A percentile compares a stretch with the other conserved stretches of the same genome.
Evolutionary conservation across 805 yeast species (phyloP).

Genomic region (Saturnispora saitoi): DNA sequence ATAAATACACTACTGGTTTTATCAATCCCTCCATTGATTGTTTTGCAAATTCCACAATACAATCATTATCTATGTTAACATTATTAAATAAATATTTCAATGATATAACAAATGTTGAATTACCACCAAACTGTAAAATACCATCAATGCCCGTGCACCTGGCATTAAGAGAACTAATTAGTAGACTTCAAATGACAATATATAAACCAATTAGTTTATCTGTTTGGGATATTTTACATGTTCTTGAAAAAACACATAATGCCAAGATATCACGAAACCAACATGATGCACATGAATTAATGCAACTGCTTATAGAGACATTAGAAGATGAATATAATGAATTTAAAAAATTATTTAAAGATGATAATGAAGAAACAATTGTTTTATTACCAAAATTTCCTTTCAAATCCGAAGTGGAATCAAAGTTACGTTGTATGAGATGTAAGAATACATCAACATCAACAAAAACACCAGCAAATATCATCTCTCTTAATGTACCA

Average conservation of each 20-base stretch:
- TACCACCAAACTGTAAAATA: constrained; percentile 8
- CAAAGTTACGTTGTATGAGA: constrained; percentile 58
- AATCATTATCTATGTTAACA: constrained; percentile 62
- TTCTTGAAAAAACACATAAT: constrained; percentile 62
- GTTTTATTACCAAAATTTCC: constrained; percentile 55
- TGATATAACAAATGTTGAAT: constrained; percentile 12
- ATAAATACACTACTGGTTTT: constrained; percentile 72
- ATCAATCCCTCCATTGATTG: constrained; percentile 81
- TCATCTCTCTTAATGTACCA: constrained; percentile 72
- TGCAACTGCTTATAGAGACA: constrained; percentile 73
- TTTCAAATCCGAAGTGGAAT: constrained; percentile 56
- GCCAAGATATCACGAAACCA: constrained; percentile 73
- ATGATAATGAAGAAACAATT: constrained; percentile 33
- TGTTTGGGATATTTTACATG: constrained; percentile 72
- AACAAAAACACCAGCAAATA: constrained; percentile 51
- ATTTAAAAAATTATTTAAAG: constrained; percentile 13
- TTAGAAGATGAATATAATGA: constrained; percentile 51
- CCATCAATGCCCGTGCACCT: constrained; percentile 47
- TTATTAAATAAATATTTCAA: constrained; percentile 50
- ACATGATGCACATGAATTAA: constrained; percentile 92
- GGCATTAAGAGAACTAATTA: constrained; percentile 43
- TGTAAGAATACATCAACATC: constrained; percentile 60
- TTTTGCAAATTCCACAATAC: constrained; percentile 84
- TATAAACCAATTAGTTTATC: constrained; percentile 46
- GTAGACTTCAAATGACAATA: constrained; percentile 56